Base-by-base conservation (phyloP, 345 rosid genomes). In the Eutrema yunnanense region DNA sequence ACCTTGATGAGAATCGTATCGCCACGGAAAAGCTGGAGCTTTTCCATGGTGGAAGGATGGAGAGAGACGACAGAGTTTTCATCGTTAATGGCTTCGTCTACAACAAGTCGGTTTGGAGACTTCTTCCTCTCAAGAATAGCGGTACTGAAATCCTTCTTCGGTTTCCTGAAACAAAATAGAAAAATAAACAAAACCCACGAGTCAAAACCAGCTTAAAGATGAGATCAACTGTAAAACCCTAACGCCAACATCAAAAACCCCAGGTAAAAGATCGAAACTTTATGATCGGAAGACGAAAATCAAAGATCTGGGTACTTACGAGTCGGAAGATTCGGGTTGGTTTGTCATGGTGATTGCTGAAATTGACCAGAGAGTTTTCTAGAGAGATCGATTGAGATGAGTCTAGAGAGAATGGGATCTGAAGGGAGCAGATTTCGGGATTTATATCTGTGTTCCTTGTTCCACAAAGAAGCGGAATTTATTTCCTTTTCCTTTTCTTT, bases 21-120 rank as follows among this genome's bases (percentile, higher is more conserved):
- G 6, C 98, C 98, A 5, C 98, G 90, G 74, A 94, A 94, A 40
- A 94, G 87, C 83, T 94, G 98, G 72, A 94, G 98, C 85, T 87
- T 94, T 83, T 94, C 98, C 98, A 91, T 94, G 51, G 98, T 88
- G 1, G 88, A 83, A 2, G 98, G 95, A 62, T 91, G 92, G 12
- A 94, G 84, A 6, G 93, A 65, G 32, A 89, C 96, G 6, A 94
- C 98, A 27, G 97, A 94, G 85, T 94, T 94, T 48, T 94, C 97
- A 58, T 94, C 97, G 70, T 89, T 89, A 61, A 81, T 16, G 36
- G 98, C 92, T 76, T 94, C 98, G 42, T 94, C 98, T 9, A 91
- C 98, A 65, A 94, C 82, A 13, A 94, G 95, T 33, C 98, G 86
- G 41, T 94, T 94, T 5, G 95, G 76, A 3, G 96, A 81, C 82